These are phyloP conservation scores for Leccinellum albellum DNA, from an alignment of 768 basidiomycete genomes.

Conservation along the genomic window DNA sequence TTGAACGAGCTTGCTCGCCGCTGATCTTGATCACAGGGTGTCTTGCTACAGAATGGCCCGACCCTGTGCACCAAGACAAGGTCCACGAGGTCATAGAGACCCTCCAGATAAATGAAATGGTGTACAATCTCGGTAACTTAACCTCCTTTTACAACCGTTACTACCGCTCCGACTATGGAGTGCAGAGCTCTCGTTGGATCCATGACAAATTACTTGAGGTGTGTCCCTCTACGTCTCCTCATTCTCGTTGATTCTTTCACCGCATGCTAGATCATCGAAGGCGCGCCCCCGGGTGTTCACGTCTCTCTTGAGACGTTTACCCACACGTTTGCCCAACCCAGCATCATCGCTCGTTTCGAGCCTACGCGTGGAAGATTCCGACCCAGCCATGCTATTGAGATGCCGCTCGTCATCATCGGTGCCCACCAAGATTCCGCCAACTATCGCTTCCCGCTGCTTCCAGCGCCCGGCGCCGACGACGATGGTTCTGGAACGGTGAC, in stretches of 20 bases:
- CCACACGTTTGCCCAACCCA: conserved; percentile 21
- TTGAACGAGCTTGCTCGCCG: background rate
- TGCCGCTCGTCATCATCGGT: conserved; percentile 37
- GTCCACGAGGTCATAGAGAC: conserved; percentile 1
- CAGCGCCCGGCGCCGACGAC: conserved; percentile 49
- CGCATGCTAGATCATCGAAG: conserved; percentile 6
- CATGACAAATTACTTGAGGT: conserved; percentile 21
- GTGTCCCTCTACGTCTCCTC: background rate
- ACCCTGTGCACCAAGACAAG: conserved; percentile 11
- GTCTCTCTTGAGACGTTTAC: conserved; percentile 22
- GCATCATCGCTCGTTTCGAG: conserved; percentile 26
- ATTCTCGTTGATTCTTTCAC: background rate
- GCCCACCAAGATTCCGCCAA: conserved; percentile 46
- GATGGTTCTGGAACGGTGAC: conserved; percentile 65
- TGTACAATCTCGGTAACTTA: conserved; percentile 32
- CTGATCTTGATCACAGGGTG: background rate
- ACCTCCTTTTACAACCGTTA: conserved; percentile 38
- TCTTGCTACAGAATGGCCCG: conserved; percentile 13
- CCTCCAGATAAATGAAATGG: conserved; percentile 28
- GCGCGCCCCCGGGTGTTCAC: conserved; percentile 11
- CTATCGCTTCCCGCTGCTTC: conserved; percentile 35
- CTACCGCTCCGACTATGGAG: conserved; percentile 32
- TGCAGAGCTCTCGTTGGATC: conserved; percentile 39
- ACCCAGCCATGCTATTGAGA: conserved; percentile 5
- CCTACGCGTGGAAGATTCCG: conserved; percentile 7